phyloP scores from a whole-genome alignment of 192 early-diverging fungal genomes.

The Coemansia sp. region DNA sequence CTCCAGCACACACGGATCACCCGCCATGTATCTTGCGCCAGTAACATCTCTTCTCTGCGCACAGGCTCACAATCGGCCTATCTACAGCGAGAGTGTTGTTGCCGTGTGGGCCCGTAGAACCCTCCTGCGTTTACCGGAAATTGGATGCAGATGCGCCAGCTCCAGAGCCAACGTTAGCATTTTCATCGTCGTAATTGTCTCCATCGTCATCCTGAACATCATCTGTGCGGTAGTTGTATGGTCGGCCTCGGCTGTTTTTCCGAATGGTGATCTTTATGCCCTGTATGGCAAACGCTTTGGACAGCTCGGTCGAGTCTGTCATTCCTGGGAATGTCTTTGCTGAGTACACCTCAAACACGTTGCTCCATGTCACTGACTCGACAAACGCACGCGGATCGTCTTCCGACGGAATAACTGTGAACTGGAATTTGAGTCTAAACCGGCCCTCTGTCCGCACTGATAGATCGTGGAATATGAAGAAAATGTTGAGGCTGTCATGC shows the following conservation, averaged over 20 bases:
- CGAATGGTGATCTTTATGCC: slow-evolving; percentile 80
- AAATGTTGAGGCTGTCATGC: slow-evolving; percentile 66
- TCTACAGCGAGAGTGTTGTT: not conserved
- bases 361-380: slow-evolving; percentile 44
- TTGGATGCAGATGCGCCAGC: not conserved
- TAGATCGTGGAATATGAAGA: slow-evolving; percentile 80
- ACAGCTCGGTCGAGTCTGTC: slow-evolving; percentile 76
- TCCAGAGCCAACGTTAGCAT: slow-evolving; percentile 13
- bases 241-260: slow-evolving; percentile 54
- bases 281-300: slow-evolving; percentile 71
- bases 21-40: too few species aligned
- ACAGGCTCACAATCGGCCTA: not conserved
- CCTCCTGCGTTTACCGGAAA: slow-evolving; percentile 10
- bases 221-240: slow-evolving; percentile 29
- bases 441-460: slow-evolving; percentile 74
- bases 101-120: too few species aligned
- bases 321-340: slow-evolving; percentile 80
- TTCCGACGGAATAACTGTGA: slow-evolving; percentile 62
- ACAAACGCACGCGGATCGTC: slow-evolving; percentile 54
- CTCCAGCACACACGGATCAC: too few species aligned
- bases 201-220: slow-evolving; percentile 30
- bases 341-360: slow-evolving; percentile 68
- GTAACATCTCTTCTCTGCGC: not conserved
- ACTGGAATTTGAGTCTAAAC: slow-evolving; percentile 71
- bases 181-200: slow-evolving; percentile 36